phyloP scores from a whole-genome alignment of 805 yeast species.

The Priceomyces melissophilus region DNA sequence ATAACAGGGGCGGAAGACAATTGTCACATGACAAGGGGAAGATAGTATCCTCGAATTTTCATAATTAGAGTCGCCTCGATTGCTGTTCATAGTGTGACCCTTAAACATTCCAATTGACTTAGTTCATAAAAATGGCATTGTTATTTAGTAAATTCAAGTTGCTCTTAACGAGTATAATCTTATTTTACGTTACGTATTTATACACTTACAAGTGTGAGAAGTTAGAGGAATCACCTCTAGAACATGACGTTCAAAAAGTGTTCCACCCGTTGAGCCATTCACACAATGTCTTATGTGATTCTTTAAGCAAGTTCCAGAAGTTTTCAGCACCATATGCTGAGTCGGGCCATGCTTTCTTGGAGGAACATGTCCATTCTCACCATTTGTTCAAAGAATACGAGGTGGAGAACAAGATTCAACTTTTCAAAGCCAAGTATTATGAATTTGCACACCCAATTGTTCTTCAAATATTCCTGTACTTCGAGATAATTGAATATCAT shows the following conservation, averaged over 20 bases:
- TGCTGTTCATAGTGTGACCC: conserved; percentile 4
- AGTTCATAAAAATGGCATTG: conserved; percentile 5
- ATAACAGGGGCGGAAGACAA: conserved; percentile 6
- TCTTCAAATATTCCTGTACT: conserved; percentile 26
- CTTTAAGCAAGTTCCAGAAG: conserved; percentile 25
- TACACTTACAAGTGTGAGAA: conserved; percentile 37
- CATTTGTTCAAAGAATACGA: conserved; percentile 30
- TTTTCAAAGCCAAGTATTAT: conserved; percentile 19
- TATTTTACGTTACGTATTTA: conserved; percentile 35
- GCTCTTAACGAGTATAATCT: conserved; percentile 20
- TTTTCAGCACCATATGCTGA: conserved; percentile 29
- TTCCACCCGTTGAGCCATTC: conserved; percentile 37
- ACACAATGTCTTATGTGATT: conserved; percentile 35
- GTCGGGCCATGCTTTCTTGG: conserved; percentile 26
- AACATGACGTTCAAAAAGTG: conserved; percentile 26
- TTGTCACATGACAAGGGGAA: conserved; percentile 6
- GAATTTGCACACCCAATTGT: conserved; percentile 29
- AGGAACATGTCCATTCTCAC: conserved; percentile 36
- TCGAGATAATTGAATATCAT: conserved; percentile 33
- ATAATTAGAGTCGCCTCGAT: conserved; percentile 7
- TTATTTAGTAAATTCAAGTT: conserved; percentile 7
- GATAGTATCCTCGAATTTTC: conserved; percentile 2
- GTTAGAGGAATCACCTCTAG: conserved; percentile 25
- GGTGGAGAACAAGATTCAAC: conserved; percentile 24
- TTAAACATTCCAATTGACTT: not conserved